Base-by-base conservation (phyloP, 306 rosid genomes). In the Vigna trinervia region DNA sequence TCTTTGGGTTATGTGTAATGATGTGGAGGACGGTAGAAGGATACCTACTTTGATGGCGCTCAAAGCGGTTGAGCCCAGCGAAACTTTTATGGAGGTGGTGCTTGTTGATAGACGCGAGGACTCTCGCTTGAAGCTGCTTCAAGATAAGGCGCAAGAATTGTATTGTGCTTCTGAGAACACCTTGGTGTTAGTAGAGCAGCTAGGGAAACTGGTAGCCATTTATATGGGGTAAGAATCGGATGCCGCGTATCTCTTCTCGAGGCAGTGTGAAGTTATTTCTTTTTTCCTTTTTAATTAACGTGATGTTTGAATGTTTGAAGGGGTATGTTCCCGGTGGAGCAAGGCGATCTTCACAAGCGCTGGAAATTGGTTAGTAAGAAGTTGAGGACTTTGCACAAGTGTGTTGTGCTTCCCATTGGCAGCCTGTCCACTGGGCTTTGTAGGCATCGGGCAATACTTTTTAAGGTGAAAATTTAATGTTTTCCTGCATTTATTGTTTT, bases 371-470 rank as follows among this genome's bases (percentile, higher is more conserved):
- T 88, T 64, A 92, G 97, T 82, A 91, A 84, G 80, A 91, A 89
- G 82, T 76, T 92, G 89, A 95, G 82, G 84, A 91, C 81, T 66
- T 86, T 87, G 58, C 96, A 80, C 39, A 88, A 95, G 65, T 95
- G 97, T 87, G 88, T 87, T 7, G 97, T 92, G 87, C 85, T 95
- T 73, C 99, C 99, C 46, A 90, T 95, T 32, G 97, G 97, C 62
- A 88, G 88, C 80, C 87, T 95, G 50, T 95, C 97, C 28, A 79
- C 84, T 74, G 99, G 99, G 38, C 90, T 92, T 62, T 95, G 99
- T 80, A 85, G 99, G 88, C 99, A 95, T 71, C 93, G 99, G 11
- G 99, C 99, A n/a, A 81, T 95, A 84, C 97, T 95, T 68, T 95
- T 95, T 87, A 95, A 95, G 97, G 99, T 95, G 78, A 81, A 73